phyloP scores from a whole-genome alignment of 768 basidiomycete species.

The Boletus tylopilopsis region DNA sequence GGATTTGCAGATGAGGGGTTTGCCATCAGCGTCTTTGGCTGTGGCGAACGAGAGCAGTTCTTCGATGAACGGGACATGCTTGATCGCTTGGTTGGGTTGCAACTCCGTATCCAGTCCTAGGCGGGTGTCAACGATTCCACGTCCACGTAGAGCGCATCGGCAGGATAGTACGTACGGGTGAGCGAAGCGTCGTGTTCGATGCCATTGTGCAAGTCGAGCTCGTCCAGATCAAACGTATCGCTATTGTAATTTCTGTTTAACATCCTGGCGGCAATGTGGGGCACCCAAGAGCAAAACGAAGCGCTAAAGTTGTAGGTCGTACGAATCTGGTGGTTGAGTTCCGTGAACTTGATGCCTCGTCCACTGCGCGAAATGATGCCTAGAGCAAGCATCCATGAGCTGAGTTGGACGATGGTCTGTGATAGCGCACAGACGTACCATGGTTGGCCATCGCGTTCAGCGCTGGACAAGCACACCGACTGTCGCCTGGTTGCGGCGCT shows the following conservation, averaged over 20 bases:
- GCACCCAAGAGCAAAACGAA: slow-evolving; percentile 64
- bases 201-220: slow-evolving; percentile 70
- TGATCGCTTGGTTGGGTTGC: slow-evolving; percentile 49
- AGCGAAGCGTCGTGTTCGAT: slow-evolving; percentile 36
- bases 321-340: slow-evolving; percentile 41
- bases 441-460: slow-evolving; percentile 84
- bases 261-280: slow-evolving; percentile 55
- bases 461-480: slow-evolving; percentile 69
- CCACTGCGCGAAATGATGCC: slow-evolving; percentile 58
- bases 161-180: slow-evolving; percentile 25
- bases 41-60: slow-evolving; percentile 59
- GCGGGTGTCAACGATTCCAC: not conserved
- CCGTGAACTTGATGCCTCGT: slow-evolving; percentile 60
- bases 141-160: too few relatives aligned
- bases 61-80: slow-evolving; percentile 48
- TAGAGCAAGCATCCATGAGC: not conserved
- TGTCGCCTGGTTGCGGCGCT: slow-evolving; percentile 57
- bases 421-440: slow-evolving; percentile 41
- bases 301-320: slow-evolving; percentile 67
- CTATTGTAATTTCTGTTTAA: slow-evolving; percentile 51
- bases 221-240: slow-evolving; percentile 61
- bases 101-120: slow-evolving; percentile 52
- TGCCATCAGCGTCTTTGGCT: slow-evolving; percentile 51
- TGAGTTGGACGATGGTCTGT: too few relatives aligned
- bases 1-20: slow-evolving; percentile 44